phyloP scores from a whole-genome alignment of 2,329 filamentous ascomycete species.

The Gnomoniopsis smithogilvyi region DNA sequence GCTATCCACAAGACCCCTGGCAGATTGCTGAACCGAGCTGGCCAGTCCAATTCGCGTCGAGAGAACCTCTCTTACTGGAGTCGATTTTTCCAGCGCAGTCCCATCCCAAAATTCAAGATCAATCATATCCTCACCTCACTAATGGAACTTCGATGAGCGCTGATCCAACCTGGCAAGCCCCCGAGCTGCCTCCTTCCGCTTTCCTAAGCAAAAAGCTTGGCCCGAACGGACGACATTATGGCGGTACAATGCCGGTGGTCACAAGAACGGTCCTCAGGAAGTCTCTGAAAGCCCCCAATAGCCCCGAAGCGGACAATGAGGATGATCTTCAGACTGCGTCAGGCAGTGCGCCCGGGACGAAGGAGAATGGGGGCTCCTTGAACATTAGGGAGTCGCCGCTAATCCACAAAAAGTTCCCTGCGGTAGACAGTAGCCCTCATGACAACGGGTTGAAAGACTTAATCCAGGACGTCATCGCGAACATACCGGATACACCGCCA shows the following conservation, averaged over 20 bases:
- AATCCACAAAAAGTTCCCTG: conserved; percentile 11
- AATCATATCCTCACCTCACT: conserved; percentile 9
- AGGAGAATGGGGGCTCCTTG: too few relatives aligned
- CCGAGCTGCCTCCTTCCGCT: conserved; percentile 29
- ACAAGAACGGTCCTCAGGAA: conserved; percentile 16
- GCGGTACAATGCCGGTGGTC: background rate
- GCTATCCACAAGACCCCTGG: background rate
- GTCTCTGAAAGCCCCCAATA: conserved; percentile 10
- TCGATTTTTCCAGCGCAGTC: conserved; percentile 21
- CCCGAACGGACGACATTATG: background rate
- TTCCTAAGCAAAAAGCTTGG: conserved; percentile 16
- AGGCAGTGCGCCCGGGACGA: background rate
- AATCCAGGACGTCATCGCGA: conserved; percentile 15
- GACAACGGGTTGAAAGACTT: conserved; percentile 8
- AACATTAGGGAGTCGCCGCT: conserved; percentile 8
- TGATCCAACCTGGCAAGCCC: conserved; percentile 37
- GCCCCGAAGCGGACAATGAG: conserved; percentile 27
- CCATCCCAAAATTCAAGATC: background rate
- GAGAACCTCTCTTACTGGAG: conserved; percentile 18
- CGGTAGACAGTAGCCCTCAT: conserved; percentile 13
- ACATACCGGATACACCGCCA: conserved; percentile 8
- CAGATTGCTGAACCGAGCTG: background rate
- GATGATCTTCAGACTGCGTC: conserved; percentile 26
- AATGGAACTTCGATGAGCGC: conserved; percentile 18
- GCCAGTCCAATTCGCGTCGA: background rate